Evolutionary conservation across 345 rosid genomes (phyloP).

Genomic region (Pelargonium nanum): DNA sequence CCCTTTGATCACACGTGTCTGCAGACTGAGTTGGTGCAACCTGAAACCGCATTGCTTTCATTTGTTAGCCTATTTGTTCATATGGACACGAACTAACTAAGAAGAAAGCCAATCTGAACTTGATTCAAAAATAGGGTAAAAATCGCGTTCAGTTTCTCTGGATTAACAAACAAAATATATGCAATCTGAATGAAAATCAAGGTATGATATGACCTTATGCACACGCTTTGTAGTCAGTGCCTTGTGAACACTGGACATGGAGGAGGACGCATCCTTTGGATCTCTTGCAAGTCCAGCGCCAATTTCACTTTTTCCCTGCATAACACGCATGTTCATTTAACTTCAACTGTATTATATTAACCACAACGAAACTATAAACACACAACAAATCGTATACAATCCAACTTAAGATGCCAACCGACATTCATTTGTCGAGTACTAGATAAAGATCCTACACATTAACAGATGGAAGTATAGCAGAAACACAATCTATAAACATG

Average conservation of each 20-base stretch:
- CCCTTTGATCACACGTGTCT: neutral
- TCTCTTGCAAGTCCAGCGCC: neutral
- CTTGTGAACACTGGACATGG: neutral
- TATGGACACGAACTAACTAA: no score
- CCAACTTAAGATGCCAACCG: no score
- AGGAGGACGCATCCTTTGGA: neutral
- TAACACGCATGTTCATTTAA: neutral
- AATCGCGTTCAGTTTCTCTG: neutral
- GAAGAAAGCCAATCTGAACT: no score
- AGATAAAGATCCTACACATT: no score
- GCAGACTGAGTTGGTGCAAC: neutral
- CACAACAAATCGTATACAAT: no score
- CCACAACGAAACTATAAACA: neutral
- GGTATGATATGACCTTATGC: conserved; percentile 1
- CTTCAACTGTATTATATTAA: neutral
- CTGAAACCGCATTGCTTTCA: neutral
- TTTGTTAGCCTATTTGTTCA: no score
- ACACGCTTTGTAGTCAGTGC: neutral
- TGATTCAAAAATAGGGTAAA: no score
- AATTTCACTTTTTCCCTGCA: conserved; percentile 7
- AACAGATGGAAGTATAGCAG: neutral
- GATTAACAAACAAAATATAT: neutral
- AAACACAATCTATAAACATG: neutral
- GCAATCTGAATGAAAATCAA: neutral
- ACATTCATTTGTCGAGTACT: no score